These are phyloP conservation scores for Cryphonectria radicalis DNA, from an alignment of 2,329 filamentous ascomycete genomes.

Conservation along the genomic window DNA sequence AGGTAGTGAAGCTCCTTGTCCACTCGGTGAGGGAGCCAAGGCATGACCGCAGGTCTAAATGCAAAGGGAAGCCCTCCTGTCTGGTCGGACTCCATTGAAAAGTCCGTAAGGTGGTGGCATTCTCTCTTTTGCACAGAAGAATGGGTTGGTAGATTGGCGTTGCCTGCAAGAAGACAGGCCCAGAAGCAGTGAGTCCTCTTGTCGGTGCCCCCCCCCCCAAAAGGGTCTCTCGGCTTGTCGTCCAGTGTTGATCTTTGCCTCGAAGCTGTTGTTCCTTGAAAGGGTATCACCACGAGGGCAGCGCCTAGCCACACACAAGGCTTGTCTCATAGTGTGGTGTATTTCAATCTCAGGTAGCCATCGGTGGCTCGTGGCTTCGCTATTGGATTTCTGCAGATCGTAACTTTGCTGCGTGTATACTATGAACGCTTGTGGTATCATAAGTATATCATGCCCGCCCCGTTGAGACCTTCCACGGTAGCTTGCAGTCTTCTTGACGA, in stretches of 20 bases:
- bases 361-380: neutral
- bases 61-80: too few species aligned
- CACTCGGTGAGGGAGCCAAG: neutral
- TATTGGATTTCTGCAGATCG: neutral
- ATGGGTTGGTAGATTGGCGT: neutral
- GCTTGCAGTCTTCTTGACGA: neutral
- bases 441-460: neutral
- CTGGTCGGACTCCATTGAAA: neutral
- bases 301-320: neutral
- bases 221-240: neutral
- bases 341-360: neutral
- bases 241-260: conserved; percentile 6
- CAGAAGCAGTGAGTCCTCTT: neutral
- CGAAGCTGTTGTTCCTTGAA: neutral
- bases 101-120: neutral
- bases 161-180: neutral
- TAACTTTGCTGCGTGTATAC: neutral
- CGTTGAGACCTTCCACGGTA: neutral
- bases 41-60: neutral
- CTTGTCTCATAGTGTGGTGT: neutral
- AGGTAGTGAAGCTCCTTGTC: neutral
- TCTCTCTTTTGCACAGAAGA: neutral
- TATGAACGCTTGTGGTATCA: neutral
- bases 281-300: neutral
- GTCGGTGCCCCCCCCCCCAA: neutral